Percentiles rank a stretch among this genome's conserved stretches.
phyloP scores from a whole-genome alignment of 345 rosid genomes.

The Moricandia moricandioides region DNA sequence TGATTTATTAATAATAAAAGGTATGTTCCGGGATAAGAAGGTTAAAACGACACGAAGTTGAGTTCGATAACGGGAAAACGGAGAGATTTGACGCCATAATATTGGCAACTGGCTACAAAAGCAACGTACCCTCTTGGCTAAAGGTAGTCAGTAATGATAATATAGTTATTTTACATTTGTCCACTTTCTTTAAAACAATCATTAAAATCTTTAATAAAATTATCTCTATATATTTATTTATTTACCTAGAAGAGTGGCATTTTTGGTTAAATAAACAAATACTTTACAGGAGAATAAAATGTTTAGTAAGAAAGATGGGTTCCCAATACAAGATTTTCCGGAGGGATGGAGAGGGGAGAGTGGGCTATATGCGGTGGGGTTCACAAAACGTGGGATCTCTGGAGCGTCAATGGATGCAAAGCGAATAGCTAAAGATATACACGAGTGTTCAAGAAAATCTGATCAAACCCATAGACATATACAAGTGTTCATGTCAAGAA shows the following conservation, averaged over 20 bases:
- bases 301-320: constrained; percentile 81
- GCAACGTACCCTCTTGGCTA: constrained; percentile 89
- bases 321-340: constrained; percentile 68
- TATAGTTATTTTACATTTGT: background rate
- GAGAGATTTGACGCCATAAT: constrained; percentile 78
- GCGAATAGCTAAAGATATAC: constrained; percentile 61
- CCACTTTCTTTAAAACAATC: constrained; percentile 2
- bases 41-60: constrained; percentile 51
- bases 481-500: constrained; percentile 7
- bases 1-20: constrained; percentile 39
- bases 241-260: background rate
- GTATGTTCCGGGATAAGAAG: constrained; percentile 61
- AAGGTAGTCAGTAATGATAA: constrained; percentile 51
- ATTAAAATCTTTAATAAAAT: background rate
- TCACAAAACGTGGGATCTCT: constrained; percentile 75
- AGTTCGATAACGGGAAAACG: constrained; percentile 58
- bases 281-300: constrained; percentile 58
- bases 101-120: constrained; percentile 93
- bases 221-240: background rate
- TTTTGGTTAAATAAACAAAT: background rate
- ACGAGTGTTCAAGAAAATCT: constrained; percentile 10
- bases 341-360: constrained; percentile 93
- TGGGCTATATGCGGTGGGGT: constrained; percentile 92
- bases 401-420: constrained; percentile 84
- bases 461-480: constrained; percentile 17